Conservation (phyloP, 495 filamentous ascomycete genomes). For the Parmelia sp. region DNA sequence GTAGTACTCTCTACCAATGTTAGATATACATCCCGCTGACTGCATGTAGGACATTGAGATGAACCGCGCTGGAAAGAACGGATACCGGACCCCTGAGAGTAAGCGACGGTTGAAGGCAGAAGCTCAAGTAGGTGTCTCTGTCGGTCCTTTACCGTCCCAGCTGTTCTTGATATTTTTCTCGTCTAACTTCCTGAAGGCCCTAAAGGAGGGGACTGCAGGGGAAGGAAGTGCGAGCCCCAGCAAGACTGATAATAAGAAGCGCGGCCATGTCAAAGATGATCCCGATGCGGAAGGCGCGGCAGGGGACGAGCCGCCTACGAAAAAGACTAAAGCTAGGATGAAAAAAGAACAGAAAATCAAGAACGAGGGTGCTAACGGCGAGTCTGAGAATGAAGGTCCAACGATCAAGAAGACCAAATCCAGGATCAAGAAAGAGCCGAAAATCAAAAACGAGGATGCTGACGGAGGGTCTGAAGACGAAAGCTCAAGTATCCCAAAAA, state of each 20-base stretch:
- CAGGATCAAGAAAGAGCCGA: slow-evolving; percentile 7
- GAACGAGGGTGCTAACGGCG: slow-evolving; percentile 19
- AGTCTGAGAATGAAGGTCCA: slow-evolving; percentile 25
- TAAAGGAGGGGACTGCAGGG: slow-evolving; percentile 29
- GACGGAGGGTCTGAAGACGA: slow-evolving; percentile 24
- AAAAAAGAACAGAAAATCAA: slow-evolving; percentile 29
- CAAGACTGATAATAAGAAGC: slow-evolving; percentile 37
- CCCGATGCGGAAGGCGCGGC: slow-evolving; percentile 30
- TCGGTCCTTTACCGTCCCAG: background rate
- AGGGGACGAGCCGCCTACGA: slow-evolving; percentile 21
- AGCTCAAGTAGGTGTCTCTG: slow-evolving; percentile 21
- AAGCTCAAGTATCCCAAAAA: slow-evolving; percentile 8
- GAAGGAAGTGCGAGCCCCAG: slow-evolving; percentile 25
- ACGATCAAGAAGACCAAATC: slow-evolving; percentile 10
- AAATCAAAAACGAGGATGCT: background rate
- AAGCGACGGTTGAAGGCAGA: slow-evolving; percentile 41
- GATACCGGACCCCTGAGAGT: slow-evolving; percentile 45
- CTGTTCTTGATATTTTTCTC: background rate
- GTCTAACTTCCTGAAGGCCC: slow-evolving; percentile 15
- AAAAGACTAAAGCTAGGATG: slow-evolving; percentile 29
- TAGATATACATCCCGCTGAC: slow-evolving; percentile 18
- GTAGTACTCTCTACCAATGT: slow-evolving; percentile 38
- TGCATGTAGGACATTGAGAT: slow-evolving; percentile 55
- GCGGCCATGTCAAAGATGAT: slow-evolving; percentile 36
- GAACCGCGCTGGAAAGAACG: slow-evolving; percentile 59